A percentile compares a stretch with the other conserved stretches of the same genome.
These are phyloP conservation scores for Aspergillus tamarii DNA, from an alignment of 2,329 filamentous ascomycete genomes.

Conservation along the genomic window DNA sequence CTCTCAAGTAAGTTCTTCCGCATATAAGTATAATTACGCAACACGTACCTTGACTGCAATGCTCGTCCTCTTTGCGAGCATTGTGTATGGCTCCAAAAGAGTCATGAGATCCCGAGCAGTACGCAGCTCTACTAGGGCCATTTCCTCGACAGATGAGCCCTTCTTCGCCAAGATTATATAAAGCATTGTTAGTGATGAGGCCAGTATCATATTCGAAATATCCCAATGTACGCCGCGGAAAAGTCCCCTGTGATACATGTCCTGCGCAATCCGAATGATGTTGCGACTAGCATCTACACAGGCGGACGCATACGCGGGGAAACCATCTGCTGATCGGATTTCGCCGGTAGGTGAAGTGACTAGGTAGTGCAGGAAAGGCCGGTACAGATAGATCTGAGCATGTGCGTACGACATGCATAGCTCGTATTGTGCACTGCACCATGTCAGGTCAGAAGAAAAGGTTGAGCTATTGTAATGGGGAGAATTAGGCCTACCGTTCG, in stretches of 20 bases:
- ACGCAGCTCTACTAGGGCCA: neutral
- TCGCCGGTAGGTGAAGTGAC: neutral
- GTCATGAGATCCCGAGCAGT: neutral
- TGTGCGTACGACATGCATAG: constrained; percentile 14
- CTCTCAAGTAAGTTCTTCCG: neutral
- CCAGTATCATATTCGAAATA: constrained; percentile 10
- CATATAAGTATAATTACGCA: neutral
- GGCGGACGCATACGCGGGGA: constrained; percentile 11
- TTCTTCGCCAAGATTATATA: constrained; percentile 12
- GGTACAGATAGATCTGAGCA: constrained; percentile 16
- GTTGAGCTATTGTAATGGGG: neutral
- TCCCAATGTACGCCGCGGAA: constrained; percentile 14
- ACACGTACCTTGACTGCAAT: neutral
- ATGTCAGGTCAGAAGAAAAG: neutral
- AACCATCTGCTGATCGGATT: constrained; percentile 1
- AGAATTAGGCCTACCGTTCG: constrained; percentile 2
- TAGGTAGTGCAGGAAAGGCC: constrained; percentile 16
- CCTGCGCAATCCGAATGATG: constrained; percentile 17
- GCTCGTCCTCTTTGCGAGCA: neutral
- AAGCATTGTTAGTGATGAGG: constrained; percentile 9
- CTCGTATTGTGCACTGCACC: constrained; percentile 12
- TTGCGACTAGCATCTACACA: constrained; percentile 17
- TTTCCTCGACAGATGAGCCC: neutral
- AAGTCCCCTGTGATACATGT: constrained; percentile 16
- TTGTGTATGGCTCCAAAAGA: neutral